A percentile compares a stretch with the other conserved stretches of the same genome.
These are phyloP conservation scores for Allium fistulosum DNA, from an alignment of 106 monocot species.

Conservation along the genomic window DNA sequence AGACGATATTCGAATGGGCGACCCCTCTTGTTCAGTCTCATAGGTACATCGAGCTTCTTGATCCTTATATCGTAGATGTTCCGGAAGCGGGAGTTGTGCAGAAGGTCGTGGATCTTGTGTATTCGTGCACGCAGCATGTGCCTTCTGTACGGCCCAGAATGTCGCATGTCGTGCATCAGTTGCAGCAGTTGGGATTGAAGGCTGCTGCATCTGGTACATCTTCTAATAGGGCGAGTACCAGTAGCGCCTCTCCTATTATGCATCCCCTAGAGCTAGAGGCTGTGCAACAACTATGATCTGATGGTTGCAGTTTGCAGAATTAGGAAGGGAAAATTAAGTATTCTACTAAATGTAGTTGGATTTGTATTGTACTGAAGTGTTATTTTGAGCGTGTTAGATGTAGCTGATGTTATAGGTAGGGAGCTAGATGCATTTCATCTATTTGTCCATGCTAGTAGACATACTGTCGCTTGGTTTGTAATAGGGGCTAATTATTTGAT, in stretches of 20 bases:
- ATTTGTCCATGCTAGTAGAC: no score
- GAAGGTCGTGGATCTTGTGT: constrained; percentile 91
- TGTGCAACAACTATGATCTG: neutral
- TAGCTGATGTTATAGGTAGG: no score
- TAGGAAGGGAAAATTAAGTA: no score
- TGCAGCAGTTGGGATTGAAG: constrained; percentile 64
- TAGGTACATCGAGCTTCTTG: constrained; percentile 72
- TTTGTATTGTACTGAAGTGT: no score
- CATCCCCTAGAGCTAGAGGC: constrained; percentile 46
- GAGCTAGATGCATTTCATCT: no score
- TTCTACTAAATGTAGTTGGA: no score
- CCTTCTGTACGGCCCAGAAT: constrained; percentile 94
- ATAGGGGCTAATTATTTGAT: no score
- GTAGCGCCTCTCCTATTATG: constrained; percentile 50
- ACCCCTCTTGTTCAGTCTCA: constrained; percentile 91
- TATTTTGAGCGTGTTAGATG: no score
- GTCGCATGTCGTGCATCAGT: constrained; percentile 96
- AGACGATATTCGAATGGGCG: constrained; percentile 96
- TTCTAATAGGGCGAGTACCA: constrained; percentile 44
- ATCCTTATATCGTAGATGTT: constrained; percentile 62
- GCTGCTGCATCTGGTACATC: constrained; percentile 9
- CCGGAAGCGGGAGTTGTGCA: constrained; percentile 71
- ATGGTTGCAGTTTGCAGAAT: no score
- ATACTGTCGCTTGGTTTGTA: no score
- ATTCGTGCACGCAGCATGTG: constrained; percentile 93